Percentiles rank a stretch among this genome's conserved stretches.
These are phyloP conservation scores for Solanum piurae DNA, from an alignment of 257 asterid genomes.

Conservation along the genomic window DNA sequence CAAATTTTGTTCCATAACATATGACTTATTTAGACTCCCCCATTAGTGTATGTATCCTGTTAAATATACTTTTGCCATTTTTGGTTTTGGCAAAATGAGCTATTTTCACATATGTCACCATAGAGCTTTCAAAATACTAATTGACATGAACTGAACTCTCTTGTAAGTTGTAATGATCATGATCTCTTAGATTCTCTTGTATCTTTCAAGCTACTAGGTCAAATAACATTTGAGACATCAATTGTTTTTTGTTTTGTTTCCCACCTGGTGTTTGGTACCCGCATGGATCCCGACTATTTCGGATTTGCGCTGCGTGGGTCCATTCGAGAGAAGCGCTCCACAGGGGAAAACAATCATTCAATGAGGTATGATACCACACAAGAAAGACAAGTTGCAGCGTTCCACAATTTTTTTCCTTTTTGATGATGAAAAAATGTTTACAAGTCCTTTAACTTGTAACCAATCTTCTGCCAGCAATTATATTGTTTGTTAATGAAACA, in stretches of 20 bases:
- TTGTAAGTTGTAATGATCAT: not conserved
- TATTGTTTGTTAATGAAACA: not conserved
- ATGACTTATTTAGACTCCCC: not conserved
- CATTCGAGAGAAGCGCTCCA: not conserved
- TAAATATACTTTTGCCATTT: not conserved
- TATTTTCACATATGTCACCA: not conserved
- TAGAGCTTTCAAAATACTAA: not conserved
- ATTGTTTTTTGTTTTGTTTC: not conserved
- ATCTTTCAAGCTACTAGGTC: not conserved
- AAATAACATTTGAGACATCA: not conserved
- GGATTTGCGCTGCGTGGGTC: fast-evolving
- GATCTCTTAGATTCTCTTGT: not conserved
- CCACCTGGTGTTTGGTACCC: not conserved
- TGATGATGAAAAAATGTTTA: not conserved
- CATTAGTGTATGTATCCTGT: not conserved
- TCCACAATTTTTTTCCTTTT: not conserved
- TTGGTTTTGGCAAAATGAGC: not conserved
- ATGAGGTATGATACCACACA: too few relatives aligned
- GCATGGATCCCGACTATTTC: not conserved
- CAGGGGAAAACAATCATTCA: too few relatives aligned
- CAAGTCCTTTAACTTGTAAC: not conserved
- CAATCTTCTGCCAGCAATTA: not conserved
- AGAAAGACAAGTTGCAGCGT: too few relatives aligned
- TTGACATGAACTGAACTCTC: not conserved
- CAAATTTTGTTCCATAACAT: not conserved